Evolutionary conservation across 139 green algal genomes (phyloP), one percentile per base, ranked within the genome.

Genomic region (Choricystis sp.): DNA sequence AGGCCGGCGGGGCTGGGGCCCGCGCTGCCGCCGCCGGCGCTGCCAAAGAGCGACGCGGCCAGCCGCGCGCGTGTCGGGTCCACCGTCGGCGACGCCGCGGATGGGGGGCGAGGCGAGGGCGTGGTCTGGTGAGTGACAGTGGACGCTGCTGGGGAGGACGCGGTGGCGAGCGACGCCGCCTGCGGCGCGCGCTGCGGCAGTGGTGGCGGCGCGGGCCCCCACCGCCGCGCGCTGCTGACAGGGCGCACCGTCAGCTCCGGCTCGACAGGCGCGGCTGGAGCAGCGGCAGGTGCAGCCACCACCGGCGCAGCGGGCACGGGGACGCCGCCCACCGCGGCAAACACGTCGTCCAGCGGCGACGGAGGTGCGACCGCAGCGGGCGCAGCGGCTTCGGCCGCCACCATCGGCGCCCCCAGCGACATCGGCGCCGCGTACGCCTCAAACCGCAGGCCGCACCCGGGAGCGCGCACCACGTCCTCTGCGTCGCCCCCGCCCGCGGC

Each of bases 31-130:
- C 56, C 26, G 2, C 49, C 29, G 16, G 61, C 66, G 48, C 62
- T 59, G 52, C 70, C 70, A 69, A 77, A 77, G 23, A 77, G 67
- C 3, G 72, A 77, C 1, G 62, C 58, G 4, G 72, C 72, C 19
- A 77, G 59, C 20, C 66, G 65, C 57, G 72, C 59, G 48, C 70
- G 63, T 19, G 25, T 59, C 30, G 72, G 29, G 27, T 73, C 72
- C 22, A 71, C 60, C 2, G 27, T 14, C 2, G 68, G 64, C 25
- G 62, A 30, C 2, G 62, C 25, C 26, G 68, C 30, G 9, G 68
- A 29, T 31, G 61, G 28, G 1, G 59, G 4, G 1, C 52, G 19
- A 29, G 20, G 19, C 40, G 49, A n/a, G 2, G 26, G 19, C 27
- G 24, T 27, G 49, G 21, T 16, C 23, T 25, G 61, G 3, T 4